A percentile compares a stretch with the other conserved stretches of the same genome.
Evolutionary conservation across 2,329 filamentous ascomycete species (phyloP).

Genomic region (Allantophomopsis cytisporea): DNA sequence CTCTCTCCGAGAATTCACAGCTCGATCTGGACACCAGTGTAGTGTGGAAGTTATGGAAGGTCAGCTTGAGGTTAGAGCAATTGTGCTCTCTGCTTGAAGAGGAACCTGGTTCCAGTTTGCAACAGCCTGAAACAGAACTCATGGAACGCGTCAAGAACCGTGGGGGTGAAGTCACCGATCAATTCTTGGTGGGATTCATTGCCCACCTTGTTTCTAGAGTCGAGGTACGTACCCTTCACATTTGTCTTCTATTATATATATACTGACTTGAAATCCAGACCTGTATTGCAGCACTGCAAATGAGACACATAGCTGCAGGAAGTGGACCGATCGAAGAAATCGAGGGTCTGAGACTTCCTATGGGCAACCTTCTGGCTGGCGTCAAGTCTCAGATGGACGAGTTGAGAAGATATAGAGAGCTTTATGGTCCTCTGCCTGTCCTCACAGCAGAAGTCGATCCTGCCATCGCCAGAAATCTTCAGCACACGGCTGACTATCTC

Average conservation of each 20-base stretch:
- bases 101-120: constrained; percentile 39
- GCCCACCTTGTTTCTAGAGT: constrained; percentile 93
- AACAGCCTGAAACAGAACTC: constrained; percentile 71
- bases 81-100: constrained; percentile 81
- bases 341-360: constrained; percentile 64
- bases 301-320: constrained; percentile 69
- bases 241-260: not conserved
- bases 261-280: constrained; percentile 36
- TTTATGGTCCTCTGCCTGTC: constrained; percentile 23
- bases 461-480: too few relatives aligned
- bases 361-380: constrained; percentile 53
- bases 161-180: constrained; percentile 78
- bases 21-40: constrained; percentile 65
- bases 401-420: constrained; percentile 44
- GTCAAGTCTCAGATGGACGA: constrained; percentile 49
- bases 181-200: constrained; percentile 77
- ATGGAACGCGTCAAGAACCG: constrained; percentile 59
- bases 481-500: too few relatives aligned
- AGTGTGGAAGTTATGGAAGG: constrained; percentile 75
- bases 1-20: constrained; percentile 50
- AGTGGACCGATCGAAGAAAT: constrained; percentile 47
- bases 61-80: constrained; percentile 84
- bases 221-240: constrained; percentile 45
- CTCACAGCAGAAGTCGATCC: too few relatives aligned
- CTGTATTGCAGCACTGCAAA: constrained; percentile 63